Evolutionary conservation across 768 basidiomycete species (phyloP).

Genomic region (Gloeophyllum trabeum): DNA sequence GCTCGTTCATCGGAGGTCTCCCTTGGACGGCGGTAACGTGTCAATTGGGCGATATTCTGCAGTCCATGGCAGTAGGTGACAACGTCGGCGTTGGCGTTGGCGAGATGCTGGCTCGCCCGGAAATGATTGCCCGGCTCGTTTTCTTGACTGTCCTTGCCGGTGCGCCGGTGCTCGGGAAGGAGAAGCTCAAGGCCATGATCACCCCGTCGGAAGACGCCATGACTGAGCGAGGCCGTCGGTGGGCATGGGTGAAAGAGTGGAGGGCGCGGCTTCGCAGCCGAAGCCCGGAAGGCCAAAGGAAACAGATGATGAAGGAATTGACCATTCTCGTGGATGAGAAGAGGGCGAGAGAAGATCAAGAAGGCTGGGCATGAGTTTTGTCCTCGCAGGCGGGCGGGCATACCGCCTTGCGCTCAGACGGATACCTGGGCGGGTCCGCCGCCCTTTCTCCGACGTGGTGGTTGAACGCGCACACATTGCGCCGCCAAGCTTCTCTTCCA

Average conservation of each 20-base stretch:
- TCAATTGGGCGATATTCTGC: conserved; percentile 83
- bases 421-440: no score
- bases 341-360: background rate
- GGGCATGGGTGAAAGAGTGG: conserved; percentile 65
- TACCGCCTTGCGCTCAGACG: no score
- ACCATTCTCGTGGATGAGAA: conserved; percentile 49
- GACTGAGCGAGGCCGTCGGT: conserved; percentile 27
- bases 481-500: no score
- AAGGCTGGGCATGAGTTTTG: background rate
- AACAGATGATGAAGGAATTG: conserved; percentile 32
- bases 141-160: conserved; percentile 77
- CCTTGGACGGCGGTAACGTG: conserved; percentile 92
- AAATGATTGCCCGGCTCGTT: conserved; percentile 74
- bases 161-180: conserved; percentile 75
- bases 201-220: conserved; percentile 13
- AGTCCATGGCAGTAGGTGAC: conserved; percentile 67
- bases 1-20: conserved; percentile 72
- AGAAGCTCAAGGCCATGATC: conserved; percentile 43
- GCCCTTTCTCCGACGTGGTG: no score
- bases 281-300: conserved; percentile 27
- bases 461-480: no score
- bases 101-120: conserved; percentile 73
- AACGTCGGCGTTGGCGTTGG: conserved; percentile 73
- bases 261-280: conserved; percentile 46
- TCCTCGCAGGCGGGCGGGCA: no score